These are phyloP conservation scores for Trichoderma hamatum DNA, from an alignment of 2,329 filamentous ascomycete species.

Conservation along the genomic window DNA sequence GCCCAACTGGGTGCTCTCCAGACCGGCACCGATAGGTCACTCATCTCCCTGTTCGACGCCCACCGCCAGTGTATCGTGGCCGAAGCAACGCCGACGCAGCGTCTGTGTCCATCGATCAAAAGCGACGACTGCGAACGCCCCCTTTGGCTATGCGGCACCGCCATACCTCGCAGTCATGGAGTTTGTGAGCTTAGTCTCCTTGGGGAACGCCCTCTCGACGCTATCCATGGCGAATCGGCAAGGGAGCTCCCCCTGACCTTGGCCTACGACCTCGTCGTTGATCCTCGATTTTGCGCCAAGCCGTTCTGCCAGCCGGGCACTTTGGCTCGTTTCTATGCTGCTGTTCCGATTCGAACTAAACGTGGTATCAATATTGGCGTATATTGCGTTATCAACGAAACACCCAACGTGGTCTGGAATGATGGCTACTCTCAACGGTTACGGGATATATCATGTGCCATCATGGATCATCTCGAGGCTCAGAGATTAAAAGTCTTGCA, in stretches of 20 bases:
- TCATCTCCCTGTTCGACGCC: conserved; percentile 57
- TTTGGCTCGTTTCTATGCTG: conserved; percentile 44
- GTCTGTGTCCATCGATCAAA: conserved; percentile 36
- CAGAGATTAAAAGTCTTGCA: conserved; percentile 35
- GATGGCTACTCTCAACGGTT: conserved; percentile 35
- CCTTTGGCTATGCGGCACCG: conserved; percentile 39
- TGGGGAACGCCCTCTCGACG: background rate
- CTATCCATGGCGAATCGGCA: background rate
- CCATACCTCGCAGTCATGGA: conserved; percentile 37
- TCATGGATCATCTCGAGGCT: conserved; percentile 44
- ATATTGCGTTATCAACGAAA: conserved; percentile 39
- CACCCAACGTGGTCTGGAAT: conserved; percentile 31
- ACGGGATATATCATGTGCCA: conserved; percentile 36
- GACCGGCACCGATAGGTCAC: conserved; percentile 45
- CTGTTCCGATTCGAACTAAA: conserved; percentile 45
- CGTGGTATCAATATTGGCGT: conserved; percentile 49
- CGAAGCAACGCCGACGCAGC: conserved; percentile 50
- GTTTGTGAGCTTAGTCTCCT: conserved; percentile 35
- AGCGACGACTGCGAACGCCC: conserved; percentile 25
- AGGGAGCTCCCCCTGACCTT: conserved; percentile 39
- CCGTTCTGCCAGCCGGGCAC: conserved; percentile 32
- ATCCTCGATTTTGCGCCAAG: conserved; percentile 38
- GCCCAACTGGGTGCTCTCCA: conserved; percentile 53
- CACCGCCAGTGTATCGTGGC: conserved; percentile 54
- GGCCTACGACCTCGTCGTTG: conserved; percentile 39